These are phyloP conservation scores for Boletus sensibilis DNA, from an alignment of 768 basidiomycete species.

Conservation along the genomic window DNA sequence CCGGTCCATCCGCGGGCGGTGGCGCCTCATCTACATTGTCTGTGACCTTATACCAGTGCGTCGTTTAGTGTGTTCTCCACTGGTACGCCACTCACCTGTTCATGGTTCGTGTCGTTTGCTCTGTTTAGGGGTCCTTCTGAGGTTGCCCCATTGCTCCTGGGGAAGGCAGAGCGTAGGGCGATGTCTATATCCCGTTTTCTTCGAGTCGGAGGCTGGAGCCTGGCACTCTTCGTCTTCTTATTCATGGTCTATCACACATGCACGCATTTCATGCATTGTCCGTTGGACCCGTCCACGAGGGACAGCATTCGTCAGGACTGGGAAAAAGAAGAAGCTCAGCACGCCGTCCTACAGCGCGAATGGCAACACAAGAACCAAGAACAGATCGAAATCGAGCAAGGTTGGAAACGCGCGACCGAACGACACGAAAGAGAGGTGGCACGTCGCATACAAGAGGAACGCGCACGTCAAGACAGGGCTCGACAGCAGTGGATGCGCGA, in stretches of 20 bases:
- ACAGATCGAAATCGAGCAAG: background rate
- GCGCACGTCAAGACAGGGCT: background rate
- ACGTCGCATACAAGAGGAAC: constrained; percentile 2
- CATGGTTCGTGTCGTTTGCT: background rate
- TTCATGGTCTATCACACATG: background rate
- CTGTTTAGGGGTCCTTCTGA: background rate
- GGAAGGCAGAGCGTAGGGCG: no score
- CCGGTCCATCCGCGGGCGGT: no score
- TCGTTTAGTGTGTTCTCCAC: background rate
- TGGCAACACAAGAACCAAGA: constrained; percentile 5
- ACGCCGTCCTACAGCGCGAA: background rate
- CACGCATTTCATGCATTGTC: constrained; percentile 4
- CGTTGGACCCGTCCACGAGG: constrained; percentile 3
- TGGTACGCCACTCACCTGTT: background rate
- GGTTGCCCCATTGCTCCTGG: background rate
- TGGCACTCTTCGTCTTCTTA: background rate
- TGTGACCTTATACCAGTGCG: background rate
- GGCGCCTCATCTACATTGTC: no score
- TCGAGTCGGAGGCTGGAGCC: background rate
- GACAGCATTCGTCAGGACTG: constrained; percentile 4
- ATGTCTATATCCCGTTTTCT: background rate
- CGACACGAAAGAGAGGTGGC: constrained; percentile 4
- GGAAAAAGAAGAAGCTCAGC: constrained; percentile 2
- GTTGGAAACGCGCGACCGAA: constrained; percentile 1
- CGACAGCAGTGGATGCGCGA: constrained; percentile 8